Base-by-base conservation (phyloP, 2,329 filamentous ascomycete genomes). In the Alternaria panax region DNA sequence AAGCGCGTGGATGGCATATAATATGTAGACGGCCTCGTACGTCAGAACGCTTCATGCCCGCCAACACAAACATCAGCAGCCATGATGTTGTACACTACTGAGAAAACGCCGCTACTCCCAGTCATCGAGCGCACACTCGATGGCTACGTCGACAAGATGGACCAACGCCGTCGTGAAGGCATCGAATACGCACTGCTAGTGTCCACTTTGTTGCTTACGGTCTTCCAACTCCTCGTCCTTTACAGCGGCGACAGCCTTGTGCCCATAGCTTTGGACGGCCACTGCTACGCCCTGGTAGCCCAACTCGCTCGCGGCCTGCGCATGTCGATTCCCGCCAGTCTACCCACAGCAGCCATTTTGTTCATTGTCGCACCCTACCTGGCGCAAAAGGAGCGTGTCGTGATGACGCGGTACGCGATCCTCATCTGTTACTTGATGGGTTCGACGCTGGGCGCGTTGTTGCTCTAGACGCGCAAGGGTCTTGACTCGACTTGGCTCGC, bases 401-500 rank as follows among this genome's bases (percentile, higher is more conserved):
- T 62, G 3, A 51, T 62, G 40, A 62, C 56, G 40, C 60, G 69
- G 38, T 71, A 71, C 38, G 46, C 66, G 27, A 60, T 66, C 6
- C 47, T 73, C 32, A 59, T 72, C 24, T 67, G 64, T 51, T 73
- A 73, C 54, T 60, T 73, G 24, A 47, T 66, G 16, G 66, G 70
- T 20, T 62, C 66, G 32, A 63, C 62, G 28, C 54, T 59, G 51
- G 70, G 67, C 7, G 67, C 68, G 38, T 45, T 67, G 57, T 45
- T 68, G 36, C 36, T 58, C 51, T 66, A 63, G 42, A 51, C 36
- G 30, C 38, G 50, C 34, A 41, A 24, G 55, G 56, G 41, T 57
- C 46, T 57, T 63, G 38, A 46, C 59, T 62, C 28, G 32, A 54
- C 55, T 32, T 56, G 34, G 51, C 46, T 34, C 18, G 51, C 28